These are phyloP conservation scores for Russula vinacea DNA, from an alignment of 768 basidiomycete species.

Conservation along the genomic window DNA sequence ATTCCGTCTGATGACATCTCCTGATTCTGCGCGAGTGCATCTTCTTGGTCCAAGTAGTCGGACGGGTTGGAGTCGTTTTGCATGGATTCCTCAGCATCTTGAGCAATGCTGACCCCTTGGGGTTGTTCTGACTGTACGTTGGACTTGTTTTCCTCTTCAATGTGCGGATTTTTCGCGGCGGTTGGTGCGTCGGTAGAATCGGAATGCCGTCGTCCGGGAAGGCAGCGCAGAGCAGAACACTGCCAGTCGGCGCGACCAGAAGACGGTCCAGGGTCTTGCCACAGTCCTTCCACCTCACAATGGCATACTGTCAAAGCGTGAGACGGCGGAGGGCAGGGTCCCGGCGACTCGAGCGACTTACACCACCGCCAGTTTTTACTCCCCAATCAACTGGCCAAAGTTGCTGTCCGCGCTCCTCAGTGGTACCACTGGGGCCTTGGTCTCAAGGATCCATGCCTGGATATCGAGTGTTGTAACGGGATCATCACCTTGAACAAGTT, in stretches of 20 bases:
- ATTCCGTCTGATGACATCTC: too few relatives aligned
- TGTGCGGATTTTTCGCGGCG: too few relatives aligned
- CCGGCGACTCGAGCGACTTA: background rate
- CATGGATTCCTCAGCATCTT: too few relatives aligned
- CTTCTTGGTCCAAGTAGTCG: too few relatives aligned
- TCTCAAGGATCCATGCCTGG: slow-evolving; percentile 3
- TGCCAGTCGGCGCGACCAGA: slow-evolving; percentile 10
- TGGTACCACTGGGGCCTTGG: background rate
- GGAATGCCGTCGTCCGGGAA: slow-evolving; percentile 9
- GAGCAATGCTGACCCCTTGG: too few relatives aligned
- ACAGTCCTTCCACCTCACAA: slow-evolving; percentile 1
- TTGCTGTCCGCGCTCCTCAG: background rate
- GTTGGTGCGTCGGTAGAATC: background rate
- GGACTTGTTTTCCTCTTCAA: too few relatives aligned
- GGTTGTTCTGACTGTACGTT: too few relatives aligned
- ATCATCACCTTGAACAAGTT: background rate
- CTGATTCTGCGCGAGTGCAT: too few relatives aligned
- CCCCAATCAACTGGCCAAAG: background rate
- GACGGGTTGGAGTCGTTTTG: too few relatives aligned
- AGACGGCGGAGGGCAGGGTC: background rate
- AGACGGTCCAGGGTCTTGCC: background rate
- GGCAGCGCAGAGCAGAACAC: slow-evolving; percentile 3
- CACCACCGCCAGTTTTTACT: background rate
- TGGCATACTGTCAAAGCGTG: slow-evolving; percentile 6
- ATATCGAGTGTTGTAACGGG: background rate